Conservation (phyloP, 2,329 filamentous ascomycete genomes). For the Cytospora paraplurivora region DNA sequence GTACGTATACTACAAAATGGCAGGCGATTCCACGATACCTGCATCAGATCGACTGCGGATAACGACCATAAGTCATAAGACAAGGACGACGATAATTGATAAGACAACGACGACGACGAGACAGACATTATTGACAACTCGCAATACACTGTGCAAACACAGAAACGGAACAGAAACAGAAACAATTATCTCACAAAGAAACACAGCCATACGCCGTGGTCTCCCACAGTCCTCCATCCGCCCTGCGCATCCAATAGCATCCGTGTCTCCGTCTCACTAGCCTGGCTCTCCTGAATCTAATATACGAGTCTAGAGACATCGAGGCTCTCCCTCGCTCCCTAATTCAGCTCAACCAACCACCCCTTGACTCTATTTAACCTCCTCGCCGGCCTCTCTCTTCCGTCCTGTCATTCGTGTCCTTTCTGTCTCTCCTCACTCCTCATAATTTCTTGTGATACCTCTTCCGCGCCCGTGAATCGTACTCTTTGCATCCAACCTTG, state of each 20-base stretch:
- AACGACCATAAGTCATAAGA: no score
- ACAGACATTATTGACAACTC: no score
- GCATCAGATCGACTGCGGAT: no score
- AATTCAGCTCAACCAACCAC: slow-evolving; percentile 14
- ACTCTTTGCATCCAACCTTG: background rate
- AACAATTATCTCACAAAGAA: no score
- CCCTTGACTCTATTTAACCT: slow-evolving; percentile 25
- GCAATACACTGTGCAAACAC: no score
- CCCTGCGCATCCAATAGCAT: slow-evolving; percentile 16
- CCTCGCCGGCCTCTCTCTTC: slow-evolving; percentile 6
- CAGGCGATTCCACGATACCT: background rate
- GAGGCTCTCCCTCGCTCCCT: slow-evolving; percentile 20
- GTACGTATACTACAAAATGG: background rate
- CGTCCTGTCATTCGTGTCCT: background rate
- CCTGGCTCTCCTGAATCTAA: slow-evolving; percentile 21
- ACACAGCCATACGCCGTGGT: no score
- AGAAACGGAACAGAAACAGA: no score
- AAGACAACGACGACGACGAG: no score
- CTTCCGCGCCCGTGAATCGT: background rate
- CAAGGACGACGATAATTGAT: no score
- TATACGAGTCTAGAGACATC: slow-evolving; percentile 16
- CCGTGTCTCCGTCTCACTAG: slow-evolving; percentile 11
- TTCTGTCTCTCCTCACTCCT: background rate
- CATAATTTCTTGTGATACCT: background rate
- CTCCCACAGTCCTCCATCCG: background rate